Base-by-base conservation (phyloP, 148 eudicot genomes). In the Tetragonia tetragonoides region DNA sequence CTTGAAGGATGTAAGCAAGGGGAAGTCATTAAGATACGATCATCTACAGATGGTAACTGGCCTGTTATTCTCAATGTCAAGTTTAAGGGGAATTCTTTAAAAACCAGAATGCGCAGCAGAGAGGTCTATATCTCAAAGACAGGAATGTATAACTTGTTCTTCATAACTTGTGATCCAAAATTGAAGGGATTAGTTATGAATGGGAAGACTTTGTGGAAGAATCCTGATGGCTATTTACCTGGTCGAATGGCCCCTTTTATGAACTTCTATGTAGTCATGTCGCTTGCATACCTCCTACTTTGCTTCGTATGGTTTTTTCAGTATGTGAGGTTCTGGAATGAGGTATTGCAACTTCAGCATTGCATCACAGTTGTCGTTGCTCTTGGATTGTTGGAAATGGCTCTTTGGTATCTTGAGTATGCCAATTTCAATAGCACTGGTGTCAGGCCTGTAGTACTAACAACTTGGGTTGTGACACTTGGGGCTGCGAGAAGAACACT, bases 131-230 rank as follows among this genome's bases (percentile, higher is more conserved):
- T 95, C 70, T 81, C 85, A 61, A 95, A 86, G 78, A 93, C 97
- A 37, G 99, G 99, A 73, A 95, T 95, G 99, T 95, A 95, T 85
- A 93, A 91, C 83, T 84, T 95, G 78, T 95, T 93, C 88, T 91
- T 95, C 70, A 91, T 95, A 81, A 81, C 98, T 78, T 95, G 99
- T 80, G 97, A 95, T 77, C 95, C 93, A 34, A 86, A 84, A 34
- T 82, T 95, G 81, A 91, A 93, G 87, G 97, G 88, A 53, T 75
- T 93, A 83, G 77, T 74, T 63, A 81, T 93, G 85, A 86, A 85
- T 67, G 99, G 99, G 63, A 87, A 75, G 87, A 93, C 99, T 39
- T 61, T 89, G 72, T 95, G 99, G 99, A 95, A 90, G 85, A 95
- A 91, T 77, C 97, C 99, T 21, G 88, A 89, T 82, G 99, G 99